Evolutionary conservation across 1,139 yeast species (phyloP).

Genomic region (Komagataea norvegica): DNA sequence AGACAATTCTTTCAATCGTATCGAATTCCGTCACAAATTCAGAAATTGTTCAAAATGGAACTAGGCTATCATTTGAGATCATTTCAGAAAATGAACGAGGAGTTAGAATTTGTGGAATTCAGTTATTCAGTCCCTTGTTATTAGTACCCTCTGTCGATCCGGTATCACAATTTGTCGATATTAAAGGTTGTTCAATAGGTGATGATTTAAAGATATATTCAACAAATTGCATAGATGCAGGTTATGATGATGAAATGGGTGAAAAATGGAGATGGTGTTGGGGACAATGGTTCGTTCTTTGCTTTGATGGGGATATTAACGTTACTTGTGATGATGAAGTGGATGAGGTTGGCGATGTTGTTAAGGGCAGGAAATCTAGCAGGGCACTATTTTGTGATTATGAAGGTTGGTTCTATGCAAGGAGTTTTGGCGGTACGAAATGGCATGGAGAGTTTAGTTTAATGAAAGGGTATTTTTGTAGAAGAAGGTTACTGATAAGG

Average conservation of each 20-base stretch:
- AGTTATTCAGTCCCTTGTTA: constrained; percentile 39
- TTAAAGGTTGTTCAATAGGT: constrained; percentile 4
- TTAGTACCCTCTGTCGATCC: constrained; percentile 30
- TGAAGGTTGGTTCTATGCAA: constrained; percentile 63
- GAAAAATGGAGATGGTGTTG: constrained; percentile 55
- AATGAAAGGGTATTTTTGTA: constrained; percentile 43
- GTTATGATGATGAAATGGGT: constrained; percentile 5
- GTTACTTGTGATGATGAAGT: constrained; percentile 41
- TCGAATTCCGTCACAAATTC: neutral
- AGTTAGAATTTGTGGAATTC: constrained; percentile 47
- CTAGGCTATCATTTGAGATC: constrained; percentile 34
- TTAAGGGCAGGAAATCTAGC: neutral
- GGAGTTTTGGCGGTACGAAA: constrained; percentile 39
- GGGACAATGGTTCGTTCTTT: constrained; percentile 59
- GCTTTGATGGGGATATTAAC: constrained; percentile 30
- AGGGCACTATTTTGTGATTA: constrained; percentile 10
- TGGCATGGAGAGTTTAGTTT: constrained; percentile 61
- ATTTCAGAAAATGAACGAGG: constrained; percentile 56
- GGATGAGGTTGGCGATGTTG: constrained; percentile 34
- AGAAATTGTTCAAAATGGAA: neutral
- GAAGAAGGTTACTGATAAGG: constrained; percentile 61
- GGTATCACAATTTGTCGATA: constrained; percentile 5
- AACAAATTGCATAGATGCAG: constrained; percentile 4
- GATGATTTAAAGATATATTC: constrained; percentile 7
- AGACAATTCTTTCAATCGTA: constrained; percentile 2